Evolutionary conservation across 768 basidiomycete species (phyloP).

Genomic region (Auriscalpium orientale): DNA sequence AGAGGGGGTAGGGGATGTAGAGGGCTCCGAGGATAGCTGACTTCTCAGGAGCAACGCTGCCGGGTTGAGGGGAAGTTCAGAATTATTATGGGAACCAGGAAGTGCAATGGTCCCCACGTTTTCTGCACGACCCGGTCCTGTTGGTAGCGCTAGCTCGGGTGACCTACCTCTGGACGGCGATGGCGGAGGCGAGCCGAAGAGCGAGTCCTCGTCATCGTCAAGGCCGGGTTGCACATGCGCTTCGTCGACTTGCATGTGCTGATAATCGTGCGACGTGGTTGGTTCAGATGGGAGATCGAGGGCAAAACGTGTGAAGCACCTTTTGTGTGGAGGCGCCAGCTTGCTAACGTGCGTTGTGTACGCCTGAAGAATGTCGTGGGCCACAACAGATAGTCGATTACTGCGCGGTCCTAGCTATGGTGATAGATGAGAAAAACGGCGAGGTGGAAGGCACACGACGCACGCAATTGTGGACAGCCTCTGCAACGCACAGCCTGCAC

Average conservation of each 20-base stretch:
- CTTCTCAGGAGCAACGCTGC: conserved; percentile 55
- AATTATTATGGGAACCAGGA: conserved; percentile 87
- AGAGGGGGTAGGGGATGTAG: conserved; percentile 16
- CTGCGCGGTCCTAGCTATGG: too few species aligned
- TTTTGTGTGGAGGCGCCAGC: neutral
- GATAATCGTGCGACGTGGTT: neutral
- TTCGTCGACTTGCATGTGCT: conserved; percentile 16
- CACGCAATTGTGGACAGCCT: too few species aligned
- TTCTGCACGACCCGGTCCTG: conserved; percentile 47
- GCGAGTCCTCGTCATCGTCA: conserved; percentile 40
- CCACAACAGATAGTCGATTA: too few species aligned
- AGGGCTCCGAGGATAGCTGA: conserved; percentile 23
- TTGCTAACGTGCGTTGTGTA: neutral
- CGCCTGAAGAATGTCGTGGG: too few species aligned
- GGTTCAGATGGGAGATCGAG: neutral
- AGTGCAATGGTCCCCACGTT: conserved; percentile 98
- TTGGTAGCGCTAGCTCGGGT: conserved; percentile 56
- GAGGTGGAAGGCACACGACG: too few species aligned
- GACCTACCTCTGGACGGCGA: conserved; percentile 47
- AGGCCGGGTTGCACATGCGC: conserved; percentile 2
- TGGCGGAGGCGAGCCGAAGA: conserved; percentile 76
- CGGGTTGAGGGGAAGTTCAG: conserved; percentile 80
- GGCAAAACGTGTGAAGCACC: conserved; percentile 3
- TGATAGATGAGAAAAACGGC: too few species aligned
- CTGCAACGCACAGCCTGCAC: too few species aligned